These are phyloP conservation scores for Daldinia sp. DNA, from an alignment of 2,329 filamentous ascomycete species.

Conservation along the genomic window DNA sequence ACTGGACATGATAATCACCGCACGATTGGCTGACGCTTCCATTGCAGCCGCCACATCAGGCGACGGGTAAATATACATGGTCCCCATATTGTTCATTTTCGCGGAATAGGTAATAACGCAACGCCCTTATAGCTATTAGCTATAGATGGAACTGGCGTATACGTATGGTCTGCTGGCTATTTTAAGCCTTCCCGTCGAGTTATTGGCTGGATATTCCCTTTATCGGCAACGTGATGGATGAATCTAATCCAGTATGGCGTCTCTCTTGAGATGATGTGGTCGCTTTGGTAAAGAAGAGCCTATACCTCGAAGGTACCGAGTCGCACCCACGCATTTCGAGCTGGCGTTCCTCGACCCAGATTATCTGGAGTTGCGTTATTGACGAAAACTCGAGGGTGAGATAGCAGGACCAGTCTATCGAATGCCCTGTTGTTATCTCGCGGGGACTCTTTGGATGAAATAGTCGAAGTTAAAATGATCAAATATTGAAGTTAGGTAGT, in stretches of 20 bases:
- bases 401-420: too few relatives aligned
- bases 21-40: neutral
- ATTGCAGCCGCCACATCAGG: neutral
- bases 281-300: conserved; percentile 10
- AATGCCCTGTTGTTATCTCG: neutral
- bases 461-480: too few relatives aligned
- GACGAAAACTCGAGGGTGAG: too few relatives aligned
- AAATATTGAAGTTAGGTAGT: too few relatives aligned
- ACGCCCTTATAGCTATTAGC: neutral
- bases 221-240: conserved; percentile 11
- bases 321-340: conserved; percentile 25
- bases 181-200: neutral
- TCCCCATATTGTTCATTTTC: neutral
- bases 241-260: neutral
- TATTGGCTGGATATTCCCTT: conserved; percentile 24
- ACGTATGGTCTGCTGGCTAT: neutral
- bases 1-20: neutral
- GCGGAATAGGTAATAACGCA: neutral
- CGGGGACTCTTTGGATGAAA: neutral
- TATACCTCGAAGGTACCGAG: conserved; percentile 6
- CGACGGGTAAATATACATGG: neutral
- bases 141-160: neutral
- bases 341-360: neutral
- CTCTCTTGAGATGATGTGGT: conserved; percentile 6
- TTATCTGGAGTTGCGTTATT: neutral